phyloP scores from a whole-genome alignment of 257 asterid species.

The Nicotiana tabacum region DNA sequence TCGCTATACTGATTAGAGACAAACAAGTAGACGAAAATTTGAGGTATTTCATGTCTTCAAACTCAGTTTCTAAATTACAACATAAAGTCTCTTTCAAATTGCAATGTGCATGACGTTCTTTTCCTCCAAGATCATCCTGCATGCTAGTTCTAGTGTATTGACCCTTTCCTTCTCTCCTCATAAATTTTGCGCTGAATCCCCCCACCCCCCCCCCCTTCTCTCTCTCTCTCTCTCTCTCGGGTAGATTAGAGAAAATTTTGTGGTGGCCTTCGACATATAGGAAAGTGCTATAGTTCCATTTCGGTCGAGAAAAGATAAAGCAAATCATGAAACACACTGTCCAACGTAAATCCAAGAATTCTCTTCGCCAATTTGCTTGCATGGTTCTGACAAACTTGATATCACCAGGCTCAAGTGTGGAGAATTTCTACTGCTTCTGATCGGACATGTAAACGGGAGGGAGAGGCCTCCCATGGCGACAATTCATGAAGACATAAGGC shows the following conservation, averaged over 20 bases:
- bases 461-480: constrained; percentile 79
- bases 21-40: constrained; percentile 72
- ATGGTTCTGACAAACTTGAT: neutral
- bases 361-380: neutral
- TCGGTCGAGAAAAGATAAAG: too few species aligned
- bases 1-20: constrained; percentile 68
- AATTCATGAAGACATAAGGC: constrained; percentile 73
- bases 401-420: constrained; percentile 82
- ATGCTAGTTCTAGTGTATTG: neutral
- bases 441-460: constrained; percentile 84
- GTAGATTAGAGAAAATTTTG: neutral
- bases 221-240: neutral
- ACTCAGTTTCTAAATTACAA: neutral
- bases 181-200: neutral
- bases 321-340: neutral
- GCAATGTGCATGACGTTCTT: neutral
- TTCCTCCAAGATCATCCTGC: neutral
- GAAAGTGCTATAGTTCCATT: neutral
- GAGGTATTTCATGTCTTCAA: constrained; percentile 35
- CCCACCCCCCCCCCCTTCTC: neutral
- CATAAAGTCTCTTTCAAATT: neutral
- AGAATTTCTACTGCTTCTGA: constrained; percentile 81
- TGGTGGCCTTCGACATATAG: neutral
- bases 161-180: neutral
- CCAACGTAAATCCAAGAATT: neutral